phyloP scores from a whole-genome alignment of 2,329 filamentous ascomycete genomes.

The Trichoderma polysporum region DNA sequence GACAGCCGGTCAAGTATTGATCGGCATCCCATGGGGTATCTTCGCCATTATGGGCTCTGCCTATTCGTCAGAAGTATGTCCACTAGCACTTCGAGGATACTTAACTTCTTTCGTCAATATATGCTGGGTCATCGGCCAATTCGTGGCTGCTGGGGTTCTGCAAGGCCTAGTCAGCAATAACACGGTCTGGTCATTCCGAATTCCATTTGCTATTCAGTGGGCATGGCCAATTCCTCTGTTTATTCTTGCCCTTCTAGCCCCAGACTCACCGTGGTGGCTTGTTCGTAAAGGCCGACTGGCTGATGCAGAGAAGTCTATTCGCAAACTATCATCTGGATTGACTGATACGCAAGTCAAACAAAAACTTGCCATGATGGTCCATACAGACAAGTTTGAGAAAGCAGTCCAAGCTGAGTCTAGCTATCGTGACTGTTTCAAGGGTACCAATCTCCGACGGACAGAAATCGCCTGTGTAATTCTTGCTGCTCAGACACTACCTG shows the following conservation, averaged over 20 bases:
- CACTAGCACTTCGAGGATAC: constrained; percentile 42
- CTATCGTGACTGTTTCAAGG: background rate
- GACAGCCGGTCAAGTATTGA: constrained; percentile 44
- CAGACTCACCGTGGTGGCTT: constrained; percentile 39
- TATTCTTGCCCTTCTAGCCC: constrained; percentile 29
- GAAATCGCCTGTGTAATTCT: background rate
- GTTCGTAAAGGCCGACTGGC: constrained; percentile 37
- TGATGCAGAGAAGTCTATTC: constrained; percentile 17
- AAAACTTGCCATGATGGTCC: background rate
- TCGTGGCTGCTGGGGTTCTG: constrained; percentile 40
- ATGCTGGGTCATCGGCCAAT: constrained; percentile 48
- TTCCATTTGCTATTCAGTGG: constrained; percentile 31
- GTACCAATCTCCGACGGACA: background rate
- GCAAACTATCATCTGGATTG: background rate
- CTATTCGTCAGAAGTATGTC: constrained; percentile 46
- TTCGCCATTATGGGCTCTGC: constrained; percentile 46
- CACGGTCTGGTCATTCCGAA: constrained; percentile 46
- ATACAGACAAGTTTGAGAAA: background rate
- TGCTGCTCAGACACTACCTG: background rate
- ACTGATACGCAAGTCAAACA: background rate
- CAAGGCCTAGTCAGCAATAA: constrained; percentile 29
- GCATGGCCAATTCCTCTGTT: constrained; percentile 27
- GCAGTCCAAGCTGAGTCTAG: background rate
- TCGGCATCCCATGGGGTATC: constrained; percentile 46
- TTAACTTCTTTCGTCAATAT: constrained; percentile 47